These are phyloP conservation scores for Coemansia sp. DNA, from an alignment of 192 early-diverging fungal species.

Conservation along the genomic window DNA sequence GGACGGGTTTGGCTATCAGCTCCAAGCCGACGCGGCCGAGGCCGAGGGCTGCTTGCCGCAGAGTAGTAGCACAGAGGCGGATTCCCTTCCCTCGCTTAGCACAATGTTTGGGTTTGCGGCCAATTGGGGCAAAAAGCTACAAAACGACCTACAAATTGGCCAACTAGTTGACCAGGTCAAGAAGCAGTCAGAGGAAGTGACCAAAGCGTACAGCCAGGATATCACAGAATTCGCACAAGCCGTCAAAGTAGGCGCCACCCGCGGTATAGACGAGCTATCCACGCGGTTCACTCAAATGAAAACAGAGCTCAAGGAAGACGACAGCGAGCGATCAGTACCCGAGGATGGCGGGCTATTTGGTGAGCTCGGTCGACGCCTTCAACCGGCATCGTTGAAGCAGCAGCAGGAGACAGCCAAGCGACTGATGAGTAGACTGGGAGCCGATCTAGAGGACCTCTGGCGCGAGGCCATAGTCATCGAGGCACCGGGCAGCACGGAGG, in stretches of 20 bases:
- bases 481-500: conserved; percentile 41
- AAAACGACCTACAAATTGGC: conserved; percentile 30
- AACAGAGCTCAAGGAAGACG: conserved; percentile 18
- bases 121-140: conserved; percentile 41
- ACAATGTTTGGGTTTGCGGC: conserved; percentile 47
- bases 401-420: conserved; percentile 34
- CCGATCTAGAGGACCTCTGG: conserved; percentile 42
- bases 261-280: conserved; percentile 43
- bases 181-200: conserved; percentile 42
- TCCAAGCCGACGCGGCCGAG: conserved; percentile 43
- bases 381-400: conserved; percentile 19
- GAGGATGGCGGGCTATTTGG: conserved; percentile 8
- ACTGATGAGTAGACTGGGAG: conserved; percentile 29
- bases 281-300: conserved; percentile 34
- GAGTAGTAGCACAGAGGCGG: background rate
- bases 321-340: background rate
- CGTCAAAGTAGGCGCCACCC: conserved; percentile 31
- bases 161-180: conserved; percentile 45
- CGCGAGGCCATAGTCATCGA: conserved; percentile 53
- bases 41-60: conserved; percentile 32
- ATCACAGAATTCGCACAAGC: conserved; percentile 47
- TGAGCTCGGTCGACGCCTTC: conserved; percentile 22
- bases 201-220: conserved; percentile 48
- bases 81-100: conserved; percentile 17
- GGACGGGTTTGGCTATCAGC: conserved; percentile 38